phyloP scores from a whole-genome alignment of 2,329 filamentous ascomycete species.

The Bipolaris victoriae region DNA sequence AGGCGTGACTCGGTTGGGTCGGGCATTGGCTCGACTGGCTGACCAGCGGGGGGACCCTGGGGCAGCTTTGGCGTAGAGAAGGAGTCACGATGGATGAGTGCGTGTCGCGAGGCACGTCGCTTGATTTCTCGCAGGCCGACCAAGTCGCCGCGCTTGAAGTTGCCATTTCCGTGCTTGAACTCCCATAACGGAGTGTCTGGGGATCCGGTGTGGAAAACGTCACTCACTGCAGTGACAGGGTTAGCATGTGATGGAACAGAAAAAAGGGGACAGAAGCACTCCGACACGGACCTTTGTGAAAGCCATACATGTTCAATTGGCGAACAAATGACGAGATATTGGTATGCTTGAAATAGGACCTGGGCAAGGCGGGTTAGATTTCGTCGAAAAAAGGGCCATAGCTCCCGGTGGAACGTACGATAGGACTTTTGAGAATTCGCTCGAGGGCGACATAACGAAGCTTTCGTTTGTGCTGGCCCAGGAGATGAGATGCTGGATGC shows the following conservation, averaged over 20 bases:
- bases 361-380: constrained; percentile 50
- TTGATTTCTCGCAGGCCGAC: constrained; percentile 94
- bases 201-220: constrained; percentile 94
- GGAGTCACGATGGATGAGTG: constrained; percentile 88
- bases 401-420: constrained; percentile 70
- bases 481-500: constrained; percentile 92
- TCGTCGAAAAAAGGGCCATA: constrained; percentile 26
- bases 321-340: constrained; percentile 98
- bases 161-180: constrained; percentile 97
- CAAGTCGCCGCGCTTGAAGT: constrained; percentile 93
- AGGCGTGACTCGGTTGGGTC: constrained; percentile 80
- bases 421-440: constrained; percentile 96
- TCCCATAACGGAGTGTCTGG: constrained; percentile 96
- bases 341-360: constrained; percentile 99
- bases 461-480: constrained; percentile 95
- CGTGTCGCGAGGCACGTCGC: constrained; percentile 88
- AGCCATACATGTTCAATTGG: constrained; percentile 99
- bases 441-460: constrained; percentile 97
- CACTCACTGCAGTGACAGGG: constrained; percentile 71
- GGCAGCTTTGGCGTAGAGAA: constrained; percentile 76
- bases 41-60: constrained; percentile 76
- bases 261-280: constrained; percentile 1
- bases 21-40: constrained; percentile 81
- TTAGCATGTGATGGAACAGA: constrained; percentile 8
- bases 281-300: constrained; percentile 81